A percentile compares a stretch with the other conserved stretches of the same genome.
Evolutionary conservation across 2,329 filamentous ascomycete genomes (phyloP).

Genomic region (Trichoderma endophyticum): DNA sequence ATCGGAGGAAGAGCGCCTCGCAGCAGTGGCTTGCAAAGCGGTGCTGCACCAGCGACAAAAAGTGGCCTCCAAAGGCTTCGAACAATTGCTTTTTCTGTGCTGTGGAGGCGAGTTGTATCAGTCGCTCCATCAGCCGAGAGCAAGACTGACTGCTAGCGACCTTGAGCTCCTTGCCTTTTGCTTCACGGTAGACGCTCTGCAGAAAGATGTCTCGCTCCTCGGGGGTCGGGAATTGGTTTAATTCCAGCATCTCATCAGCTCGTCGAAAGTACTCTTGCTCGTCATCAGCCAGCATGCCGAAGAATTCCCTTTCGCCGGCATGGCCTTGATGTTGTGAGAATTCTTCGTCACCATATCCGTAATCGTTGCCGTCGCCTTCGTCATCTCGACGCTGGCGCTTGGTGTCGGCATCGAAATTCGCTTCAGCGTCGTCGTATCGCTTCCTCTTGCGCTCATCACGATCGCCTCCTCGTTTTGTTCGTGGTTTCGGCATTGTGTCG

Average conservation of each 20-base stretch:
- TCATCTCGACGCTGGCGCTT: constrained; percentile 29
- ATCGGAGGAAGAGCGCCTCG: constrained; percentile 84
- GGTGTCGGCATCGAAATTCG: constrained; percentile 20
- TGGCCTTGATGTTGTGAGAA: constrained; percentile 27
- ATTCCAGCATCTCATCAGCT: constrained; percentile 83
- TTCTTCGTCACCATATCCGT: constrained; percentile 24
- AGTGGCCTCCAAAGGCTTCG: constrained; percentile 79
- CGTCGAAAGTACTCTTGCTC: constrained; percentile 95
- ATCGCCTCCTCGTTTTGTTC: constrained; percentile 39
- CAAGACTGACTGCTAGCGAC: constrained; percentile 94
- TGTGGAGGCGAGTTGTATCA: constrained; percentile 77
- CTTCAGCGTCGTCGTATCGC: constrained; percentile 29
- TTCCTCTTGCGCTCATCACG: constrained; percentile 44
- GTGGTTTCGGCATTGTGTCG: constrained; percentile 41
- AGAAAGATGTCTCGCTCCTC: constrained; percentile 72
- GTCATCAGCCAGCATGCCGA: constrained; percentile 85
- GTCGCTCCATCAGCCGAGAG: constrained; percentile 84
- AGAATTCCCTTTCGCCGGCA: constrained; percentile 68
- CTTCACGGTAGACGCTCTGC: constrained; percentile 81
- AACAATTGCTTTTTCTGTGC: constrained; percentile 85
- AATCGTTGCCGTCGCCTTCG: constrained; percentile 24
- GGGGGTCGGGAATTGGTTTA: constrained; percentile 77
- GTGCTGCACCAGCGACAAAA: constrained; percentile 86
- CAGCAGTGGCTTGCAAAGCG: constrained; percentile 97
- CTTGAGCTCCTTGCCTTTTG: constrained; percentile 90